These are phyloP conservation scores for Dendrobium officinale DNA, from an alignment of 106 monocot genomes.

Conservation along the genomic window DNA sequence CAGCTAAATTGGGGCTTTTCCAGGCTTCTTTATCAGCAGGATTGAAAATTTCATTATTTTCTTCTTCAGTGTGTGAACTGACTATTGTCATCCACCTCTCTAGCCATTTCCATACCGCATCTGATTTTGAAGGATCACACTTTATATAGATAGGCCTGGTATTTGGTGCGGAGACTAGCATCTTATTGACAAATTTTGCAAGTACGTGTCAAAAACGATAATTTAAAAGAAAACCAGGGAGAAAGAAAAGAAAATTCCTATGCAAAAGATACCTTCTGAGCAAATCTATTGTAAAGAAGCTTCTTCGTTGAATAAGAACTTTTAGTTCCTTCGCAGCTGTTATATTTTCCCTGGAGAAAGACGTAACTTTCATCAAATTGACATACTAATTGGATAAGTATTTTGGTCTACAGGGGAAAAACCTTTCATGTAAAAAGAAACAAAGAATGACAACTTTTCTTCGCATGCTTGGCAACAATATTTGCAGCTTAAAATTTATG, in stretches of 20 bases:
- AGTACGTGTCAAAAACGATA: neutral
- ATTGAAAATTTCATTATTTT: too few species aligned
- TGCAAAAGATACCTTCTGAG: constrained; percentile 34
- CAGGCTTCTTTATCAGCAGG: too few species aligned
- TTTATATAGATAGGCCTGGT: constrained; percentile 39
- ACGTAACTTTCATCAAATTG: neutral
- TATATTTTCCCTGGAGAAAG: neutral
- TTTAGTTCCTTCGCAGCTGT: neutral
- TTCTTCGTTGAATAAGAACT: constrained; percentile 5
- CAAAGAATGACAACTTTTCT: too few species aligned
- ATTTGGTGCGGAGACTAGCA: constrained; percentile 38
- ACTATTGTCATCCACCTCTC: constrained; percentile 71
- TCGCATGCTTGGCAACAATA: too few species aligned
- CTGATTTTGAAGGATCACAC: constrained; percentile 45
- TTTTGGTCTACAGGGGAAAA: too few species aligned
- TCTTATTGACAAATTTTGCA: constrained; percentile 21
- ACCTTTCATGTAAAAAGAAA: too few species aligned
- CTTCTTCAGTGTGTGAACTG: too few species aligned
- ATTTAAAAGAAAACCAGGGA: neutral
- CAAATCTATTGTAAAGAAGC: constrained; percentile 41
- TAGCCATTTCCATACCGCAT: constrained; percentile 74
- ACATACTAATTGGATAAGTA: neutral
- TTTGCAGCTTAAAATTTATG: too few species aligned
- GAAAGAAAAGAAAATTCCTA: too few species aligned
- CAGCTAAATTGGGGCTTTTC: constrained; percentile 1